Conservation (phyloP, 1,284 basidiomycete species). For the Papiliotrema terrestris region DNA sequence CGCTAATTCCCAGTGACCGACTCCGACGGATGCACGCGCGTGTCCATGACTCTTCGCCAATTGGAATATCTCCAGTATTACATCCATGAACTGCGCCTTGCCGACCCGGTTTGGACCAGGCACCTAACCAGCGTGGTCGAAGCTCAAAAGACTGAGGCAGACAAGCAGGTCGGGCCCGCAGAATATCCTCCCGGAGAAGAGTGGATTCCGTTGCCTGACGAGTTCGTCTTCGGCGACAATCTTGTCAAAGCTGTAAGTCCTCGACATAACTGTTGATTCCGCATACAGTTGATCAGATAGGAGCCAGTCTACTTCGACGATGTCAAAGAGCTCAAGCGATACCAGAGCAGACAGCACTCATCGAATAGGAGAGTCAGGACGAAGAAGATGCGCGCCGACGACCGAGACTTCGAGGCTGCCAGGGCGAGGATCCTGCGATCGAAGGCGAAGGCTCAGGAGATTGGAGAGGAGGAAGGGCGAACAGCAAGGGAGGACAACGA, state of each 20-base stretch:
- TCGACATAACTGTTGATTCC: background rate
- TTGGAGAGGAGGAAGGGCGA: background rate
- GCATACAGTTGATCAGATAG: background rate
- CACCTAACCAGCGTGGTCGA: conserved; percentile 13
- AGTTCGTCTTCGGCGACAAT: conserved; percentile 2
- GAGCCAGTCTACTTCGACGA: conserved; percentile 5
- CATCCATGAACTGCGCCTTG: conserved; percentile 68
- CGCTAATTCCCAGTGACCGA: conserved; percentile 50
- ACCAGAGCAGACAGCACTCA: background rate
- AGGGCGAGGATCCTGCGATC: background rate
- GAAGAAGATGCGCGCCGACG: background rate
- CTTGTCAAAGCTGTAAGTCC: conserved; percentile 14
- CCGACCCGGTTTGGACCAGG: conserved; percentile 46
- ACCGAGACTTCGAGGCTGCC: background rate
- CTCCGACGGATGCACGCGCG: conserved; percentile 54
- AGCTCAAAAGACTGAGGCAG: background rate
- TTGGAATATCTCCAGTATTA: conserved; percentile 81
- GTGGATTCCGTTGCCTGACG: conserved; percentile 16
- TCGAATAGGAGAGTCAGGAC: background rate
- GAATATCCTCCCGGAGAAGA: conserved; percentile 5
- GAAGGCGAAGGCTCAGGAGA: background rate
- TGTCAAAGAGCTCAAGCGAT: conserved; percentile 2
- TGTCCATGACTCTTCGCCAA: conserved; percentile 75
- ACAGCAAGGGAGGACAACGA: conserved; percentile 17
- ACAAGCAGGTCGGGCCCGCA: conserved; percentile 2